Base-by-base conservation (phyloP, 1,284 basidiomycete species). In the Afroboletus lepidellus region DNA sequence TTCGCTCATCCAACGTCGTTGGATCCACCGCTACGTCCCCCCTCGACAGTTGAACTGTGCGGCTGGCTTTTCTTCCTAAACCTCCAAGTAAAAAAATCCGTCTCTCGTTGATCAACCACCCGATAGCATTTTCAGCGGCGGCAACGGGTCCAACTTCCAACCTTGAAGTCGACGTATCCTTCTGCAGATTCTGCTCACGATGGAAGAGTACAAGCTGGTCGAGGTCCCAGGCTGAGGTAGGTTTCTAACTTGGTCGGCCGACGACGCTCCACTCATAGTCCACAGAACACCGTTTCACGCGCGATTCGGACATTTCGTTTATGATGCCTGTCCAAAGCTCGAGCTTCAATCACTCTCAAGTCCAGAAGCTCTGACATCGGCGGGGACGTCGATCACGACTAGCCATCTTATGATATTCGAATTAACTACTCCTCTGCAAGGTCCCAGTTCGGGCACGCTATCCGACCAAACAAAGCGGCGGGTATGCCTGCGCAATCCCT, bases 271-370 rank as follows among this genome's bases (percentile, higher is more conserved):
- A 7, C 15, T 27, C 23, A 39, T 12, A 21, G 11, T 13, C 37
- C 12, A 23, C 37, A 55, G 56, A 48, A 50, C 49, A 42, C 43
- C 56, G 54, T 57, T 21, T 21, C 3, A 5, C n/a, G 32, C 41
- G n/a, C n/a, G n/a, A n/a, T n/a, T n/a, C 38, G 23, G 13, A 24
- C 9, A n/a, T 18, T 16, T 11, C 4, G 12, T n/a, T 32, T 12
- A 48, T 15, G 3, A 13, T 23, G 23, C 23, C 38, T 16, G 2
- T 20, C 24, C 18, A 13, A 32, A 9, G 9, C 37, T 25, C 1
- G 8, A 46, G 34, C 39, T 18, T 21, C 54, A 20, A 6, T 21
- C 15, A 5, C 37, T 12, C 30, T 30, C 30, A 30, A 13, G 11
- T 30, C 11, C 30, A 30, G 11, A n/a, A 38, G 37, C 20, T n/a